A percentile compares a stretch with the other conserved stretches of the same genome.
These are phyloP conservation scores for Poa pratensis DNA, from an alignment of 176 grass and related monocot species.

Conservation along the genomic window DNA sequence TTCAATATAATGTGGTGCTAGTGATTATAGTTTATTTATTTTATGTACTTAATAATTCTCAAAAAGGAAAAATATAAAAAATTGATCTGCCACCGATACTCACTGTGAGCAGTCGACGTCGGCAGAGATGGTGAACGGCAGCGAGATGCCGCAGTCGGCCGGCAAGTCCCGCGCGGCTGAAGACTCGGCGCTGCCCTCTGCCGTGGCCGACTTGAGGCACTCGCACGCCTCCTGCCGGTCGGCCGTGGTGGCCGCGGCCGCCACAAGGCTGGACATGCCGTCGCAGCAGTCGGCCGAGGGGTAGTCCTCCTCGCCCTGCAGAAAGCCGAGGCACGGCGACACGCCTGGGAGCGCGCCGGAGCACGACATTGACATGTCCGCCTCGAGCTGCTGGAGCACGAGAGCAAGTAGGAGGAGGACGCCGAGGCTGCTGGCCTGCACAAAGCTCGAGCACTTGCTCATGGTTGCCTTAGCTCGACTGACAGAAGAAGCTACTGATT, in stretches of 20 bases:
- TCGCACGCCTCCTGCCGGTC: conserved; percentile 48
- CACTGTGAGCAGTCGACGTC: conserved; percentile 53
- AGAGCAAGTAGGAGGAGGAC: conserved; percentile 27
- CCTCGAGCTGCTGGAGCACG: conserved; percentile 19
- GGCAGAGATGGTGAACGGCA: conserved; percentile 43
- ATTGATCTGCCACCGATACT: conserved; percentile 9
- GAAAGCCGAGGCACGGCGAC: conserved; percentile 46
- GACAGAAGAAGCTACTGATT: neutral
- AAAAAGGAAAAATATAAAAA: neutral
- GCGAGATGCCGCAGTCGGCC: conserved; percentile 39
- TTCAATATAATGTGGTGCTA: too few relatives aligned
- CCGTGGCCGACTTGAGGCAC: conserved; percentile 51
- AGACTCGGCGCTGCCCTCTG: neutral
- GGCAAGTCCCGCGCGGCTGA: conserved; percentile 45
- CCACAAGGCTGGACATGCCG: conserved; percentile 40
- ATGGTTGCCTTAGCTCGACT: conserved; percentile 13
- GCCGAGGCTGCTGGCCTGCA: neutral
- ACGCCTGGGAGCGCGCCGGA: conserved; percentile 24
- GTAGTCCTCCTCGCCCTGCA: conserved; percentile 21
- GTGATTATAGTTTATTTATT: too few relatives aligned
- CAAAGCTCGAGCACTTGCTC: conserved; percentile 15
- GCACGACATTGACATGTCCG: conserved; percentile 30
- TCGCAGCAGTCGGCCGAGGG: conserved; percentile 49
- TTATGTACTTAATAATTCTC: neutral
- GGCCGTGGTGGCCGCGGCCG: conserved; percentile 7